phyloP scores from a whole-genome alignment of 176 grass and related monocot species.

The Eragrostis nindensis region DNA sequence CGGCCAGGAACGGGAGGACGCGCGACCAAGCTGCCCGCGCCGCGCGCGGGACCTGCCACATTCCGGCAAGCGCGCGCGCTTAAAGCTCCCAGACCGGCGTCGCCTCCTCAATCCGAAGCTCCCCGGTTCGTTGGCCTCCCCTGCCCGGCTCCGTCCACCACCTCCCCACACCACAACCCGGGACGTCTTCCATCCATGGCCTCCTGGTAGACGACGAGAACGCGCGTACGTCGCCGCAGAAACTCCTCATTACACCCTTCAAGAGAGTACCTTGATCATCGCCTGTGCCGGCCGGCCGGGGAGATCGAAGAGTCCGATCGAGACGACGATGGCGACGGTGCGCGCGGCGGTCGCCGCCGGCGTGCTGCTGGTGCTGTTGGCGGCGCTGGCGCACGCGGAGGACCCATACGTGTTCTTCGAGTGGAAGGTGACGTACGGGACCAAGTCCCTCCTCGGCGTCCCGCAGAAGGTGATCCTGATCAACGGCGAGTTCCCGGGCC shows the following conservation, averaged over 20 bases:
- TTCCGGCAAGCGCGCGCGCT: background rate
- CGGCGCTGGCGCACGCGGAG: constrained; percentile 45
- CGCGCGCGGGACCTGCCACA: background rate
- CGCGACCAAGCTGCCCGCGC: background rate
- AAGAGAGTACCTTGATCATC: too few relatives aligned
- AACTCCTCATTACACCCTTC: constrained; percentile 52
- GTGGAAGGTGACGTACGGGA: constrained; percentile 85
- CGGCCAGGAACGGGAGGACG: constrained; percentile 16
- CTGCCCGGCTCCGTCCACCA: background rate
- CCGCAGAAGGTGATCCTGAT: constrained; percentile 74
- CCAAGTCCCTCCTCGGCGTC: constrained; percentile 43
- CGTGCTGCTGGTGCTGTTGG: constrained; percentile 19
- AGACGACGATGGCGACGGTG: background rate
- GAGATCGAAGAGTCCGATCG: too few relatives aligned
- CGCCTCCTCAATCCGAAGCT: constrained; percentile 56
- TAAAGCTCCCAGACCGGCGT: constrained; percentile 30
- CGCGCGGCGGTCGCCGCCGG: background rate
- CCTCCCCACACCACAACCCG: constrained; percentile 3
- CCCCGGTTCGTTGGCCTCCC: constrained; percentile 36
- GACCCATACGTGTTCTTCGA: constrained; percentile 75
- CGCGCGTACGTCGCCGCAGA: background rate
- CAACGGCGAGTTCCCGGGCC: constrained; percentile 71
- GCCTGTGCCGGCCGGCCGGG: too few relatives aligned
- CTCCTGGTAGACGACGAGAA: constrained; percentile 20
- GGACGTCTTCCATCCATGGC: constrained; percentile 70